These are phyloP conservation scores for Akanthomyces lecanii DNA, from an alignment of 2,329 filamentous ascomycete genomes.

Conservation along the genomic window DNA sequence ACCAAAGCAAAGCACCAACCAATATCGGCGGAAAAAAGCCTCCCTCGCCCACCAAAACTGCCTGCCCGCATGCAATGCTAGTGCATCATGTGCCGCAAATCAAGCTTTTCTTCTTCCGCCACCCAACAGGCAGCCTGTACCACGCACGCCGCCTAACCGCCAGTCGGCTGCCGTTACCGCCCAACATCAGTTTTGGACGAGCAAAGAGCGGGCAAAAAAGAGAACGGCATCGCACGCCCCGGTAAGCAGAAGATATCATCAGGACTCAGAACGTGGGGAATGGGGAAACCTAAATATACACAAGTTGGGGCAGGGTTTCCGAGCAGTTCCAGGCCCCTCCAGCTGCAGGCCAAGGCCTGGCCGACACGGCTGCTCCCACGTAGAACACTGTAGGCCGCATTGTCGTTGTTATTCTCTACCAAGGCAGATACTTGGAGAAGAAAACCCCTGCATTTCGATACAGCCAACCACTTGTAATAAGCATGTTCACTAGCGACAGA, in stretches of 20 bases:
- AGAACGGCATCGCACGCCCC: no score
- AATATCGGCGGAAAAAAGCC: not conserved
- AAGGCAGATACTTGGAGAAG: not conserved
- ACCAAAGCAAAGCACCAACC: no score
- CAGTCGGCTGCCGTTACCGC: not conserved
- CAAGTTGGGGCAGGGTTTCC: not conserved
- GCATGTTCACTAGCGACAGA: not conserved
- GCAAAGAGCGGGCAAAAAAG: not conserved
- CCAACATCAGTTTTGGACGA: not conserved
- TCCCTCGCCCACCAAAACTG: not conserved
- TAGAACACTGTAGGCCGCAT: no score
- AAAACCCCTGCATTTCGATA: not conserved
- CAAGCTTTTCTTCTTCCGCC: not conserved
- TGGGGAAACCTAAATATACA: not conserved
- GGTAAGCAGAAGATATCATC: not conserved
- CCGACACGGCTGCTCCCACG: not conserved
- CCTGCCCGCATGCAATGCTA: not conserved
- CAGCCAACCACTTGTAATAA: not conserved
- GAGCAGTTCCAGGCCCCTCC: not conserved
- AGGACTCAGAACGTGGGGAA: not conserved
- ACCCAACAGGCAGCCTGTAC: slow-evolving; percentile 4
- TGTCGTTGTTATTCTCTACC: no score
- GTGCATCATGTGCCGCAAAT: slow-evolving; percentile 9
- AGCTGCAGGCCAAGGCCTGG: not conserved
- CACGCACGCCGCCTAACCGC: not conserved